These are phyloP conservation scores for Paramecium pentaurelia DNA, from an alignment of 73 alveolate species.

Conservation along the genomic window DNA sequence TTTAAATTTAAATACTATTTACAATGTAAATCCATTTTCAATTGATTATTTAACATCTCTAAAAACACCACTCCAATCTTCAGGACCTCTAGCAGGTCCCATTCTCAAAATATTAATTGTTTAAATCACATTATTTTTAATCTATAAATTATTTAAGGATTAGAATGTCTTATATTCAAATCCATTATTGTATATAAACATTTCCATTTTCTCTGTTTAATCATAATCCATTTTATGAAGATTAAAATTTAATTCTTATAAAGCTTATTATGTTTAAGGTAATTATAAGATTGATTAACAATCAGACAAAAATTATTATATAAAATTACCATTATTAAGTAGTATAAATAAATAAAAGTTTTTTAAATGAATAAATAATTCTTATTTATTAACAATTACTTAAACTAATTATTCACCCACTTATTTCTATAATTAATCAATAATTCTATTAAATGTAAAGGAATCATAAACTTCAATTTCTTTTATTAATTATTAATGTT, in stretches of 20 bases:
- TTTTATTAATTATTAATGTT: neutral
- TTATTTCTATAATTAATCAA: neutral
- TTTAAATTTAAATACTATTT: slow-evolving; percentile 5
- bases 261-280: slow-evolving; percentile 7
- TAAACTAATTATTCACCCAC: slow-evolving; percentile 19
- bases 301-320: neutral
- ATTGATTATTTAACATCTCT: slow-evolving; percentile 35
- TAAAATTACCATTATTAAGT: neutral
- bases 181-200: slow-evolving; percentile 23
- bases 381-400: neutral
- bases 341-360: neutral
- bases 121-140: slow-evolving; percentile 4
- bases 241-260: slow-evolving; percentile 21
- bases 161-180: slow-evolving; percentile 1
- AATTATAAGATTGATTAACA: neutral
- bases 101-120: slow-evolving; percentile 21
- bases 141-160: neutral
- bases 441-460: neutral
- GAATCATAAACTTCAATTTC: neutral
- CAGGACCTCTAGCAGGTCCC: slow-evolving; percentile 40
- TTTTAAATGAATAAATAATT: neutral
- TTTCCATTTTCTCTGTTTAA: neutral
- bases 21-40: slow-evolving; percentile 19
- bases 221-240: neutral
- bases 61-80: slow-evolving; percentile 49